phyloP scores from a whole-genome alignment of 2,329 filamentous ascomycete genomes.

The Didymella glomerata region DNA sequence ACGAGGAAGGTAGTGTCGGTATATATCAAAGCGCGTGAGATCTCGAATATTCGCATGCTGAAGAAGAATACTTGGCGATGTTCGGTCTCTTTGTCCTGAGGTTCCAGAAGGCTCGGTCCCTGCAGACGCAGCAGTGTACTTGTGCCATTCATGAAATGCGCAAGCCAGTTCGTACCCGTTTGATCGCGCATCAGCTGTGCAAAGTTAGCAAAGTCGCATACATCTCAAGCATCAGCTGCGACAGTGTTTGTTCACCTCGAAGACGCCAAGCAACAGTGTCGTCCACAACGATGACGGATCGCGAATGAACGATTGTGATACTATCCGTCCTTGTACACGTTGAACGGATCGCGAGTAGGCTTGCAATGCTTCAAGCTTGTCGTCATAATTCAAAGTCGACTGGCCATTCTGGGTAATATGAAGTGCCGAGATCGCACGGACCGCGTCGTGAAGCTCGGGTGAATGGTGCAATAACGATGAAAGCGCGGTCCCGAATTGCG shows the following conservation, averaged over 20 bases:
- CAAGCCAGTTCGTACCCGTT: conserved; percentile 38
- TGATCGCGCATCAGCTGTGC: conserved; percentile 39
- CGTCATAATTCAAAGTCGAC: neutral
- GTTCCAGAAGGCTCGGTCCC: conserved; percentile 22
- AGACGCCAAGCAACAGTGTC: conserved; percentile 38
- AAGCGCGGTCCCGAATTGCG: conserved; percentile 24
- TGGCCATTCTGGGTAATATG: conserved; percentile 20
- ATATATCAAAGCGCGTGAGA: conserved; percentile 38
- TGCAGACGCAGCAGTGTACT: conserved; percentile 37
- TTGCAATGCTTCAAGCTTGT: conserved; percentile 22
- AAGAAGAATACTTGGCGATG: conserved; percentile 37
- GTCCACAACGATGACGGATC: conserved; percentile 37
- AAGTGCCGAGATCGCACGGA: conserved; percentile 30
- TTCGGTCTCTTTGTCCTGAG: conserved; percentile 2
- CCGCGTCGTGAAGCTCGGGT: conserved; percentile 29
- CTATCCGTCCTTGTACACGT: conserved; percentile 25
- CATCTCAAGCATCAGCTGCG: neutral
- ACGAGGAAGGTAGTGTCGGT: conserved; percentile 36
- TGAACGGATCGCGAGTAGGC: conserved; percentile 32
- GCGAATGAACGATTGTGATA: conserved; percentile 17
- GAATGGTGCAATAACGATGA: conserved; percentile 23
- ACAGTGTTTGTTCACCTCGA: conserved; percentile 28
- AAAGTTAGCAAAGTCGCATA: neutral
- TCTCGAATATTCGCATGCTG: conserved; percentile 39
- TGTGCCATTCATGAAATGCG: conserved; percentile 41